A percentile compares a stretch with the other conserved stretches of the same genome.
Evolutionary conservation across 1,284 basidiomycete genomes (phyloP).

Genomic region (Trichosporon sp.): DNA sequence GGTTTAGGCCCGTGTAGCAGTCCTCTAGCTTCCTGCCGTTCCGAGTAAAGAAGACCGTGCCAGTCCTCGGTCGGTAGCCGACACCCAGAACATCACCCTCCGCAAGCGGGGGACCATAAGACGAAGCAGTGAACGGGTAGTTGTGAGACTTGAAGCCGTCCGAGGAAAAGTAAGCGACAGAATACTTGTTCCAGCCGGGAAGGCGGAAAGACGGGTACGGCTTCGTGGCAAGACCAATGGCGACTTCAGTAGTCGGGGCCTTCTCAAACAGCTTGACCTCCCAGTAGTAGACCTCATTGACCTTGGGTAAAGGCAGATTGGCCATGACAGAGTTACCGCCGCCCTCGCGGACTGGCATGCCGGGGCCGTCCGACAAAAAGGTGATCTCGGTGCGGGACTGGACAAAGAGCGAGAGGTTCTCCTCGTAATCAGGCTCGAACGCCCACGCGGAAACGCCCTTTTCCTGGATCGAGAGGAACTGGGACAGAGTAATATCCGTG

Average conservation of each 20-base stretch:
- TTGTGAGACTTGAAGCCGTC: conserved; percentile 97
- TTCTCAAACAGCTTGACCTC: conserved; percentile 97
- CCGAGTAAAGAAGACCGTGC: conserved; percentile 94
- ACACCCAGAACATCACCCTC: conserved; percentile 93
- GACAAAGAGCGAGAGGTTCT: conserved; percentile 80
- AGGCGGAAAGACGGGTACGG: conserved; percentile 89
- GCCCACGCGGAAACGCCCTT: conserved; percentile 97
- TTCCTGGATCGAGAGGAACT: conserved; percentile 95
- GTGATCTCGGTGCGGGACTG: conserved; percentile 91
- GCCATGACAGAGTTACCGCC: conserved; percentile 84
- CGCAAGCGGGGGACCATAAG: conserved; percentile 78
- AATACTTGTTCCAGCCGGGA: conserved; percentile 80
- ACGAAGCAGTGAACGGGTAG: conserved; percentile 83
- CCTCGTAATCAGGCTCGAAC: conserved; percentile 94
- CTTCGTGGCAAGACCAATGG: conserved; percentile 87
- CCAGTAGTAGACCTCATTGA: conserved; percentile 98
- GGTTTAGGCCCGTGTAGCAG: conserved; percentile 78
- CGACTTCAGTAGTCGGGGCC: conserved; percentile 71
- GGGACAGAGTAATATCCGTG: conserved; percentile 92
- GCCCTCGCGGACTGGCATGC: conserved; percentile 53
- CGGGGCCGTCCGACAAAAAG: conserved; percentile 88
- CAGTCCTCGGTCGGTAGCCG: conserved; percentile 85
- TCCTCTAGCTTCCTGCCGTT: conserved; percentile 94
- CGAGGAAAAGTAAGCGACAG: conserved; percentile 87
- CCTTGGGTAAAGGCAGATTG: conserved; percentile 85